Evolutionary conservation across 257 asterid species (phyloP), one percentile per base, ranked within the genome.

Genomic region (Capsicum baccatum): DNA sequence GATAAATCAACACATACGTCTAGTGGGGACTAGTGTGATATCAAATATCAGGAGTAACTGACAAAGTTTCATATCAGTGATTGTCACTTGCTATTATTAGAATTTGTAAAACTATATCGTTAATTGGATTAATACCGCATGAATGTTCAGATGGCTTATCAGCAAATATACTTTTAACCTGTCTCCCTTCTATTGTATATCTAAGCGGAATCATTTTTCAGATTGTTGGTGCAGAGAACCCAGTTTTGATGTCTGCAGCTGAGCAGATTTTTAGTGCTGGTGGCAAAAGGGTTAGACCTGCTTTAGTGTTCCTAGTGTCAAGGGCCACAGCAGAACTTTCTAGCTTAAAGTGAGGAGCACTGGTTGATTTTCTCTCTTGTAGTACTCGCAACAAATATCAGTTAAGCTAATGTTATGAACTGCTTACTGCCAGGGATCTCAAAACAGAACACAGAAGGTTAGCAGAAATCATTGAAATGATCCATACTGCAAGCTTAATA

Each of bases 141-240:
- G 80, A 74, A 13, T 74, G 47, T 13, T 52, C 48, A 52, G 81
- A 52, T 26, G 47, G 63, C 26, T 26, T 76, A 52, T 52, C 21
- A 16, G 63, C 1, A 1, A 74, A 74, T 50, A 8, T 33, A 6
- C 37, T 6, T 66, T 76, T 33, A 17, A 33, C 56, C 44, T 14
- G 15, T 39, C 3, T 74, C 63, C 33, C 37, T 6, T 64, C 37
- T 71, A 50, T 50, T 76, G 9, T 76, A 19, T 79, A 19, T 63
- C 90, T 88, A 89, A 91, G 86, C 56, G 83, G 79, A 85, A 33
- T 83, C 59, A 70, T 84, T 48, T 73, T 68, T 79, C 84, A 97
- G 99, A 97, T 95, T 88, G 97, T 97, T 86, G 99, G 99, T 85
- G 94, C 99, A 83, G 99, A 97, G 87, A 97, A 94, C 85, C 98